Percentiles rank a stretch among this genome's conserved stretches.
These are phyloP conservation scores for Vicia faba DNA, from an alignment of 306 rosid genomes.

Conservation along the genomic window DNA sequence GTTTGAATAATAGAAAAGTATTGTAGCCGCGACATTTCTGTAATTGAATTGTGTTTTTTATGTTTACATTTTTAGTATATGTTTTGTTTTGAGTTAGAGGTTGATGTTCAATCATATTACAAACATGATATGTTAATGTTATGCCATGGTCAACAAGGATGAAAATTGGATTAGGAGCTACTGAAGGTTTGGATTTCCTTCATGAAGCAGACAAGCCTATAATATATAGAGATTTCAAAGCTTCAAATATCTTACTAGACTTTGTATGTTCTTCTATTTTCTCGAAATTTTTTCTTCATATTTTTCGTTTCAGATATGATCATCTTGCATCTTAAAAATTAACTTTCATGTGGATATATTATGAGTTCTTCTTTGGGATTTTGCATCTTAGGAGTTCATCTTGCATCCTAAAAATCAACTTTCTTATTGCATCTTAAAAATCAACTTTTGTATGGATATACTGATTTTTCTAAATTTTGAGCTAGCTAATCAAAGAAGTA, in stretches of 20 bases:
- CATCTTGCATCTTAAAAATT: no score
- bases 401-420: no score
- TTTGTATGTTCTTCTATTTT: conserved; percentile 55
- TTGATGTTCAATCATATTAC: neutral
- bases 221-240: conserved; percentile 83
- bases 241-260: conserved; percentile 80
- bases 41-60: neutral
- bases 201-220: conserved; percentile 78
- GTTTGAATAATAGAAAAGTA: neutral
- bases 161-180: conserved; percentile 76
- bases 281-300: no score
- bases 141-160: conserved; percentile 81
- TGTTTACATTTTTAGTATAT: neutral
- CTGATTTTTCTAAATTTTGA: no score
- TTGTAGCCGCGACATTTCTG: neutral
- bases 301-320: no score
- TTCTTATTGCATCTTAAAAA: no score
- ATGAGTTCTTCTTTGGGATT: no score
- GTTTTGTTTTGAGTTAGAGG: neutral
- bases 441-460: no score
- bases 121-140: conserved; percentile 58
- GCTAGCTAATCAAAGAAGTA: no score
- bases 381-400: no score
- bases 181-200: conserved; percentile 72
- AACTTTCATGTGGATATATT: no score